These are phyloP conservation scores for Globisporangium alternatum DNA, from an alignment of 352 stramenopile genomes.

Conservation along the genomic window DNA sequence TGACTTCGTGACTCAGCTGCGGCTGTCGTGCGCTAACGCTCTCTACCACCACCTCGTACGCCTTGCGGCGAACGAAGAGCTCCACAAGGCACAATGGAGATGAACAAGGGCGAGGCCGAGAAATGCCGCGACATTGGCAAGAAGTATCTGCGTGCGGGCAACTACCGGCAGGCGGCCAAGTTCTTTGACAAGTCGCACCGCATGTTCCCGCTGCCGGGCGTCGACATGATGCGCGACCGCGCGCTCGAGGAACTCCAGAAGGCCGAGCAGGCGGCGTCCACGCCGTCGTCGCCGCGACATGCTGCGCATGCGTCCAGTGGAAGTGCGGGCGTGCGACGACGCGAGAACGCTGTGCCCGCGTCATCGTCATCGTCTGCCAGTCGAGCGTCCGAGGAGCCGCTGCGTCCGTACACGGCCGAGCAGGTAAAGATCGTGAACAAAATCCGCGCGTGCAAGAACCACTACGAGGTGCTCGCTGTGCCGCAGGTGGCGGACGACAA, in stretches of 20 bases:
- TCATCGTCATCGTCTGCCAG: constrained; percentile 4
- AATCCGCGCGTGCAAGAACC: constrained; percentile 85
- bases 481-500: constrained; percentile 68
- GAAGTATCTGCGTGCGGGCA: constrained; percentile 80
- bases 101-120: constrained; percentile 91
- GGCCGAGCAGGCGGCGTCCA: constrained; percentile 32
- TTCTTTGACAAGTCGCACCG: constrained; percentile 92
- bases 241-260: constrained; percentile 53
- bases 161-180: constrained; percentile 87
- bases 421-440: constrained; percentile 85
- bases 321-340: constrained; percentile 29
- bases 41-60: not conserved
- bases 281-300: constrained; percentile 17
- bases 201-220: constrained; percentile 85
- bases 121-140: constrained; percentile 91
- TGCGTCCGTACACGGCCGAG: constrained; percentile 68
- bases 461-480: constrained; percentile 88
- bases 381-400: constrained; percentile 33
- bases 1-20: too few species aligned
- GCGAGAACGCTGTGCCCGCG: constrained; percentile 1
- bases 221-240: constrained; percentile 76
- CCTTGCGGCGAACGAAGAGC: not conserved
- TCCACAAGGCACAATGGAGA: constrained; percentile 61
- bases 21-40: not conserved
- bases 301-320: constrained; percentile 7